Percentiles rank a stretch among this genome's conserved stretches.
Evolutionary conservation across 306 rosid species (phyloP).

Genomic region (Trifolium dubium): DNA sequence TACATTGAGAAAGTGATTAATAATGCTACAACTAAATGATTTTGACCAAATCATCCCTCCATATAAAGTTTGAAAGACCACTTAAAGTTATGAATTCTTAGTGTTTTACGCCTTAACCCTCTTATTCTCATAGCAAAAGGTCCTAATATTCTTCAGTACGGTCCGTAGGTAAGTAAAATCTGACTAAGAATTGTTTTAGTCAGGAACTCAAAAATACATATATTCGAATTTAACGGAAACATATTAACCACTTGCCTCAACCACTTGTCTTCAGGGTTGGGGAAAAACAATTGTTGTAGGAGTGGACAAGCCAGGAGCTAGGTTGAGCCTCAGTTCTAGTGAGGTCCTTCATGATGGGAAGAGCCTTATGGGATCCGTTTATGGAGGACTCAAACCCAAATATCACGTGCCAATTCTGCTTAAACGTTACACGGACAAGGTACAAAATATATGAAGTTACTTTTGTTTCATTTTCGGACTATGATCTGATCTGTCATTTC

Average conservation of each 20-base stretch:
- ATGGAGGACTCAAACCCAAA: constrained; percentile 85
- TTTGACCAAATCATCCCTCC: not conserved
- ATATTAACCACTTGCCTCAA: not conserved
- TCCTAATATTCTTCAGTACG: no score
- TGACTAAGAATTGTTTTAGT: not conserved
- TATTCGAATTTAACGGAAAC: not conserved
- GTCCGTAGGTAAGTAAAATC: not conserved
- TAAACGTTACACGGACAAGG: constrained; percentile 61
- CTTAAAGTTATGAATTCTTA: not conserved
- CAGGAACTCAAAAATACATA: not conserved
- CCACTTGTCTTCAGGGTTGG: constrained; percentile 68
- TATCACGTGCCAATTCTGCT: constrained; percentile 69
- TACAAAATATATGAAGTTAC: not conserved
- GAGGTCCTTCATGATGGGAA: constrained; percentile 72
- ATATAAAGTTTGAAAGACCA: not conserved
- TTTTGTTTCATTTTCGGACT: not conserved
- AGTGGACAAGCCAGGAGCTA: constrained; percentile 64
- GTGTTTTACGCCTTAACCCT: no score
- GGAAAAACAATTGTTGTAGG: constrained; percentile 86
- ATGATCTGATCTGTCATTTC: not conserved
- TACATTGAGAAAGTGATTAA: no score
- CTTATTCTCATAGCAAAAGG: no score
- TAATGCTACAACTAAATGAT: not conserved
- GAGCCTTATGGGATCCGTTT: constrained; percentile 65
- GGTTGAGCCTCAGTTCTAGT: constrained; percentile 48